Conservation (phyloP, 1,284 basidiomycete genomes). For the Trametes hirsuta region DNA sequence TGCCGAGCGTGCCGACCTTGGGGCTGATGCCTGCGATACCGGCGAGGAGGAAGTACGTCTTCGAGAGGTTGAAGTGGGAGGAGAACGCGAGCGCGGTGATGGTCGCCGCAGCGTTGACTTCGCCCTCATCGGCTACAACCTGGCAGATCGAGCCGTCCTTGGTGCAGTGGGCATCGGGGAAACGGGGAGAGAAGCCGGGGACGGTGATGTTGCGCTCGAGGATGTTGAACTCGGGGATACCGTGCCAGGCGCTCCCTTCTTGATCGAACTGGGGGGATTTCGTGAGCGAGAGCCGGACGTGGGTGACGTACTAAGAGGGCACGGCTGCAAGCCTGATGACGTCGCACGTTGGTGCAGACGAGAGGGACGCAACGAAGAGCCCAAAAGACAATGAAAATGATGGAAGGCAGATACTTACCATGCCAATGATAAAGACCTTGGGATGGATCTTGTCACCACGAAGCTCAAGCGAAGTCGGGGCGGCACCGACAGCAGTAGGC, state of each 20-base stretch:
- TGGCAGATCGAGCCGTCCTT: constrained; percentile 43
- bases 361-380: too few relatives aligned
- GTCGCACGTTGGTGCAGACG: too few relatives aligned
- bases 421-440: too few relatives aligned
- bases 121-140: constrained; percentile 40
- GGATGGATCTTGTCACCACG: too few relatives aligned
- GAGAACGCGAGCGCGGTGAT: constrained; percentile 42
- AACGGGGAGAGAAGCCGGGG: constrained; percentile 48
- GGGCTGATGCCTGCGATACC: constrained; percentile 53
- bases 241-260: constrained; percentile 22
- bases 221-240: constrained; percentile 34
- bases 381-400: too few relatives aligned
- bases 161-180: constrained; percentile 47
- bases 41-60: constrained; percentile 51
- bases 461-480: too few relatives aligned
- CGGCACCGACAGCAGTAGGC: too few relatives aligned
- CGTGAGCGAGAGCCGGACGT: too few relatives aligned
- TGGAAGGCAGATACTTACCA: too few relatives aligned
- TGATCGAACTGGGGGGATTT: constrained; percentile 14
- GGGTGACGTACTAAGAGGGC: too few relatives aligned
- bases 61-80: constrained; percentile 44
- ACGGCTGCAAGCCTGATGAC: too few relatives aligned
- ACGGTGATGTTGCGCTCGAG: constrained; percentile 40
- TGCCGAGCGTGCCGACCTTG: constrained; percentile 43
- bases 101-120: constrained; percentile 52